Conservation (phyloP, 2,329 filamentous ascomycete genomes). For the Hypoxylon sp. region DNA sequence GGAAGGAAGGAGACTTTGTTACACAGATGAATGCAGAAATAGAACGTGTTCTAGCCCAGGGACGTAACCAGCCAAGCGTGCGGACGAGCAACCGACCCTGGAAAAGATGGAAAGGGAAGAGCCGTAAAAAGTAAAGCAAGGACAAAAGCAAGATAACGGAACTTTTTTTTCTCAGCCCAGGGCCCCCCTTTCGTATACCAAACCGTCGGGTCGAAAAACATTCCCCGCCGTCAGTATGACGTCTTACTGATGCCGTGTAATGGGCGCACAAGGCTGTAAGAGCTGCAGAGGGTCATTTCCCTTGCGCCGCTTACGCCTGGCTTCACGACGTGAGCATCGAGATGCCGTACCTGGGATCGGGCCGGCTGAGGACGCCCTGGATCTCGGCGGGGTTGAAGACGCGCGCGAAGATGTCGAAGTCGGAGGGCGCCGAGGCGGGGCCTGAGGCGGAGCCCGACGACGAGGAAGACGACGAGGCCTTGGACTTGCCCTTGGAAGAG, state of each 20-base stretch:
- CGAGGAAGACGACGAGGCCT: conserved; percentile 28
- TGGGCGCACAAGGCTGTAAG: conserved; percentile 33
- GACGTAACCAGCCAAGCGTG: background rate
- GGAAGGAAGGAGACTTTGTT: background rate
- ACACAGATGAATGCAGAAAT: background rate
- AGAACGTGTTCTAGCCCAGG: background rate
- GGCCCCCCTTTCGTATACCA: conserved; percentile 14
- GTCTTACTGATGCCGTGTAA: conserved; percentile 37
- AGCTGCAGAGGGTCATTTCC: conserved; percentile 8
- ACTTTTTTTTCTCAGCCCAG: no score
- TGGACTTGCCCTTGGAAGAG: conserved; percentile 45
- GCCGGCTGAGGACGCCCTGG: conserved; percentile 57
- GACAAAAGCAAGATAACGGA: background rate
- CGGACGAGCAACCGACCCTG: background rate
- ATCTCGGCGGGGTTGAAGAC: conserved; percentile 62
- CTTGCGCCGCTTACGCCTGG: background rate
- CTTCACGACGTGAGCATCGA: conserved; percentile 56
- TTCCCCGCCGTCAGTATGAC: conserved; percentile 38
- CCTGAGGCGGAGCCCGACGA: conserved; percentile 39
- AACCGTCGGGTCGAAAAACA: conserved; percentile 23
- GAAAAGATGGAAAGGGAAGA: background rate
- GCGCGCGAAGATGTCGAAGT: conserved; percentile 62
- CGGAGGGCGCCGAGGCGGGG: conserved; percentile 48
- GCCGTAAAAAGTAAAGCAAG: background rate
- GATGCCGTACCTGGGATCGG: conserved; percentile 63